Evolutionary conservation across 176 grass and related monocot genomes (phyloP).

Genomic region (Carex kokanica): DNA sequence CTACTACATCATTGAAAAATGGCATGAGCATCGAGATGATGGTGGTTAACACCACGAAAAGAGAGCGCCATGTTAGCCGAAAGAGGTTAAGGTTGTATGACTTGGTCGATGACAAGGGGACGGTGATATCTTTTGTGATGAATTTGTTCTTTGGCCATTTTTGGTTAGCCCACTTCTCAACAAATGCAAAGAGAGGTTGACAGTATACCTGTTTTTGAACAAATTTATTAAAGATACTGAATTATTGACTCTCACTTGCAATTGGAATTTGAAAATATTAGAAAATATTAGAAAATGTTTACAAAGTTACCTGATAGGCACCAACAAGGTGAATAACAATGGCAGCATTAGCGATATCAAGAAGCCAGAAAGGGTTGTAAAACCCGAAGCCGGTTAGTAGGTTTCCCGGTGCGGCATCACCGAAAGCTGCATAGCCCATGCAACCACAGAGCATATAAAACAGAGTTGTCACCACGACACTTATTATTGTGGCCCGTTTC

Average conservation of each 20-base stretch:
- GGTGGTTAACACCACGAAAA: constrained; percentile 67
- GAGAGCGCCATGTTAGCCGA: constrained; percentile 56
- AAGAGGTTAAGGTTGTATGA: constrained; percentile 58
- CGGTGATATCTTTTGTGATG: constrained; percentile 47
- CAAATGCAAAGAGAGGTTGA: constrained; percentile 87
- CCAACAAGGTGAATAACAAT: constrained; percentile 56
- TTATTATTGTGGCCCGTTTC: constrained; percentile 40
- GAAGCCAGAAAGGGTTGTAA: constrained; percentile 53
- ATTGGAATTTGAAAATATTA: no score
- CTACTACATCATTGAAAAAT: constrained; percentile 95
- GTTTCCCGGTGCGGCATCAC: constrained; percentile 44
- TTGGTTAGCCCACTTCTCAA: constrained; percentile 76
- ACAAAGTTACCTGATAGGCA: constrained; percentile 40
- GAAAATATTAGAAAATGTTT: no score
- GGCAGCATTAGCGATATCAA: constrained; percentile 46
- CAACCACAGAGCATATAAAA: constrained; percentile 60
- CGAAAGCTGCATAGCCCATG: constrained; percentile 55
- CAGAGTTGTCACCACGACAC: constrained; percentile 36
- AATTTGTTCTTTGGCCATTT: constrained; percentile 49
- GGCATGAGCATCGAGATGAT: constrained; percentile 93
- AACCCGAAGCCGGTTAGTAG: constrained; percentile 52
- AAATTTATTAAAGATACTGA: not conserved
- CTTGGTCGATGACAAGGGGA: constrained; percentile 35
- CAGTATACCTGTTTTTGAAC: constrained; percentile 54
- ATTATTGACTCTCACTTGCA: not conserved